Evolutionary conservation across 75 land plant genomes (phyloP).

Genomic region (Pseudotsuga menziesii): DNA sequence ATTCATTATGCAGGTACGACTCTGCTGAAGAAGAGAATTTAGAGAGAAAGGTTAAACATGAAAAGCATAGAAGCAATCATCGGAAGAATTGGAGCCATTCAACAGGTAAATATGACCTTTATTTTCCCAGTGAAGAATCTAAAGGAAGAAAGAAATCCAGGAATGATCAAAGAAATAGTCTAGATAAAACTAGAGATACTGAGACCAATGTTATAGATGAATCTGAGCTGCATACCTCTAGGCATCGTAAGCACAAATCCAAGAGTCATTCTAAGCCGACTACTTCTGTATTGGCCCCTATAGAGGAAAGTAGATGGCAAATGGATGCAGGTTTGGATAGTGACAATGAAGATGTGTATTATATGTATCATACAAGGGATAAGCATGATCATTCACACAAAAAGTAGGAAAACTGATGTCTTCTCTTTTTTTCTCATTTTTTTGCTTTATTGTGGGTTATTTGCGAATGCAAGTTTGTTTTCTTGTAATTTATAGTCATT

Average conservation of each 20-base stretch:
- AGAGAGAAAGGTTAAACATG: conserved; percentile 6
- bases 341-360: conserved; percentile 8
- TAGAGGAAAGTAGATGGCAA: conserved; percentile 34
- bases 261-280: conserved; percentile 15
- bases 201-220: conserved; percentile 18
- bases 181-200: conserved; percentile 17
- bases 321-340: conserved; percentile 9
- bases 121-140: conserved; percentile 11
- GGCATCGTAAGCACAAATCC: conserved; percentile 16
- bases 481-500: conserved; percentile 6
- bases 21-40: conserved; percentile 9
- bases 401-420: conserved; percentile 7
- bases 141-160: conserved; percentile 17
- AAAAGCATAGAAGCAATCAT: conserved; percentile 13
- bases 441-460: conserved; percentile 8
- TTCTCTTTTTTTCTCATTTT: not conserved
- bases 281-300: conserved; percentile 5
- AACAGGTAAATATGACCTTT: conserved; percentile 17
- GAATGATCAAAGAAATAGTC: conserved; percentile 22
- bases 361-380: conserved; percentile 9
- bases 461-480: conserved; percentile 5
- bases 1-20: not conserved
- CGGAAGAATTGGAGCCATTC: conserved; percentile 17
- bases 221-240: conserved; percentile 4
- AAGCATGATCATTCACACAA: conserved; percentile 8